Percentiles rank a stretch among this genome's conserved stretches.
Conservation (phyloP, 345 rosid species). For the Eucalyptus marginata region DNA sequence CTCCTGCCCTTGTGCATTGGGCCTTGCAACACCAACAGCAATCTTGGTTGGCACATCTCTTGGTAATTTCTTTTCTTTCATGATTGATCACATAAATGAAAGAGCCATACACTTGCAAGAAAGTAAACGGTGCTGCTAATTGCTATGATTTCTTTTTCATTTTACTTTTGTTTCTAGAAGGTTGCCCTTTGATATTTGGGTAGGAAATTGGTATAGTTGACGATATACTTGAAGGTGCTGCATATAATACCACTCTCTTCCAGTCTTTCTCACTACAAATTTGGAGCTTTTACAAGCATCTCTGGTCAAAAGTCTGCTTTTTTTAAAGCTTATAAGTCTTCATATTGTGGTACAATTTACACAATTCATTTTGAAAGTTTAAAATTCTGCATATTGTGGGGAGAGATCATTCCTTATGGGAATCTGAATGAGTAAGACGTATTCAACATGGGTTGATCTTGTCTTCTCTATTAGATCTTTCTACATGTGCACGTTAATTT, state of each 20-base stretch:
- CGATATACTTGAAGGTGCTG: neutral
- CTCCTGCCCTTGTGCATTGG: slow-evolving; percentile 95
- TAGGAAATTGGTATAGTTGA: neutral
- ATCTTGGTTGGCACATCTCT: slow-evolving; percentile 95
- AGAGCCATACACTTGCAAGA: neutral
- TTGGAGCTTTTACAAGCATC: neutral
- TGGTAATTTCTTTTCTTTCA: slow-evolving; percentile 24
- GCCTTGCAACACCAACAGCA: slow-evolving; percentile 98
- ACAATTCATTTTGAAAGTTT: neutral
- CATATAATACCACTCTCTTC: neutral
- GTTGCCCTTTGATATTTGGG: neutral
- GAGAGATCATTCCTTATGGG: neutral
- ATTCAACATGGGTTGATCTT: neutral
- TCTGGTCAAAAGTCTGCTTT: neutral
- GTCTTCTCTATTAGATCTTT: neutral
- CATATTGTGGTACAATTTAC: neutral
- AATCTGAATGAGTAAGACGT: neutral
- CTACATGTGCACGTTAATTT: neutral
- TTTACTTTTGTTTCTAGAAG: neutral
- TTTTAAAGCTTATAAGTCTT: neutral
- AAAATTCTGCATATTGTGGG: neutral
- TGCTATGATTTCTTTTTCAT: neutral
- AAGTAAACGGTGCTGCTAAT: neutral
- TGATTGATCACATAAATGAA: neutral
- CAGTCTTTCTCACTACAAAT: neutral